These are phyloP conservation scores for Helianthus annuus DNA, from an alignment of 129 eudicot species.

Conservation along the genomic window HanXRQr2.0-SUNRISE NC_035442.2:169625657-169626156, in stretches of 20 bases:
- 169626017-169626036: slow-evolving; percentile 87
- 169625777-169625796: slow-evolving; percentile 66
- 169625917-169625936: slow-evolving; percentile 54
- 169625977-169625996: slow-evolving; percentile 59
- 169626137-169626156: slow-evolving; percentile 71
- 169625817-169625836: slow-evolving; percentile 70
- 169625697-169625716: slow-evolving; percentile 13
- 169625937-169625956: slow-evolving; percentile 70
- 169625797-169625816: slow-evolving; percentile 77
- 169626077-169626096: slow-evolving; percentile 79
- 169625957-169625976: slow-evolving; percentile 59
- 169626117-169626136: slow-evolving; percentile 66
- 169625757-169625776: slow-evolving; percentile 66
- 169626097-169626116: slow-evolving; percentile 87
- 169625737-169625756: slow-evolving; percentile 65
- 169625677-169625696: not conserved
- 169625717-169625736: slow-evolving; percentile 62
- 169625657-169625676: not conserved
- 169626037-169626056: slow-evolving; percentile 94
- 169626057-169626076: slow-evolving; percentile 72
- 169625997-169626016: slow-evolving; percentile 79
- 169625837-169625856: slow-evolving; percentile 55
- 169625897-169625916: slow-evolving; percentile 49
- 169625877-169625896: slow-evolving; percentile 40
- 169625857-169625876: slow-evolving; percentile 65